Percentiles rank a stretch among this genome's conserved stretches.
Evolutionary conservation across 352 stramenopile genomes (phyloP).

Genomic region (Phytophthora melonis): DNA sequence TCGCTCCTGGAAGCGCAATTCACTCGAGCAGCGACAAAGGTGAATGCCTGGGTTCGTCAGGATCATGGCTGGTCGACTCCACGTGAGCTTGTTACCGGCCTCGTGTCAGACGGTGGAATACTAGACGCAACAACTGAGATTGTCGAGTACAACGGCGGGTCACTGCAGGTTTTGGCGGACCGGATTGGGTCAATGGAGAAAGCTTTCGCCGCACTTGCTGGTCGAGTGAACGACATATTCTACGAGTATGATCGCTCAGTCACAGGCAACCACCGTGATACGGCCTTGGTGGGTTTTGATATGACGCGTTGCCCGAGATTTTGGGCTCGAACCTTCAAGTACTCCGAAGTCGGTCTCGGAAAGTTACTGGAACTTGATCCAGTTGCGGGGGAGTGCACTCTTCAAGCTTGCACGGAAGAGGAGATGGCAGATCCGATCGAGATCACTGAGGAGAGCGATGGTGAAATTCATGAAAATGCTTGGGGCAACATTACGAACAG

Average conservation of each 20-base stretch:
- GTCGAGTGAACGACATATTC: background rate
- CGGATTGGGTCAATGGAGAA: background rate
- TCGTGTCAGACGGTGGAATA: constrained; percentile 32
- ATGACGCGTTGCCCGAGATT: background rate
- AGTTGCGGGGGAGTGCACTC: background rate
- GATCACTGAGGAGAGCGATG: background rate
- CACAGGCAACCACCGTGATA: background rate
- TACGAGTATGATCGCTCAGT: constrained; percentile 1
- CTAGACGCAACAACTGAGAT: constrained; percentile 40
- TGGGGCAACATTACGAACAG: background rate
- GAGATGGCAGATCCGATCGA: background rate
- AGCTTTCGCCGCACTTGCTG: constrained; percentile 9
- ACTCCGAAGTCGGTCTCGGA: background rate
- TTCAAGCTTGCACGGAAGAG: constrained; percentile 1
- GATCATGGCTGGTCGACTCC: constrained; percentile 30
- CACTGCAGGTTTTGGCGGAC: background rate
- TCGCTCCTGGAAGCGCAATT: constrained; percentile 35
- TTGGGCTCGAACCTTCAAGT: constrained; percentile 3
- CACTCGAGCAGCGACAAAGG: constrained; percentile 17
- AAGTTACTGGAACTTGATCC: background rate
- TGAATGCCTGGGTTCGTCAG: constrained; percentile 21
- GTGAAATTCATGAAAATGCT: background rate
- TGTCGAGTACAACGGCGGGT: constrained; percentile 18
- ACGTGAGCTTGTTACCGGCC: constrained; percentile 19
- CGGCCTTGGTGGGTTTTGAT: background rate